These are phyloP conservation scores for Fusarium agapanthi DNA, from an alignment of 2,329 filamentous ascomycete species.

Conservation along the genomic window DNA sequence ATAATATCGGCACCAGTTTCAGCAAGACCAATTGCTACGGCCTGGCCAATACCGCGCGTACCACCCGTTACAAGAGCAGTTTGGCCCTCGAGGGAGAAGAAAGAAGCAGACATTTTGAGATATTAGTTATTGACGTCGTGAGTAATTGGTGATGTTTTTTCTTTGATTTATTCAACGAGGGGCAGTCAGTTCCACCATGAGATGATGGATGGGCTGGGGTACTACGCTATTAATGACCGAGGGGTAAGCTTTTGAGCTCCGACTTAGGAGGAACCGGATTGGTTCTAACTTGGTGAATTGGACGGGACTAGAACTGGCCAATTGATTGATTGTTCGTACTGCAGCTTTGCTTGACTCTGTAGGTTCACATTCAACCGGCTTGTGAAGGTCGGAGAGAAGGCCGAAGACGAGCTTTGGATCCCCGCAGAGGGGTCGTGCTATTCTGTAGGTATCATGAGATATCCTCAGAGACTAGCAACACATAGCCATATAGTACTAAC, in stretches of 20 bases:
- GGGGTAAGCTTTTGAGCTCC: neutral
- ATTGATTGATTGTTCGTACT: slow-evolving; percentile 1
- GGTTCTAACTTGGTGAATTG: neutral
- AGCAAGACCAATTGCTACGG: slow-evolving; percentile 65
- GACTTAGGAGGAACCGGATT: neutral
- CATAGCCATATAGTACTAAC: neutral
- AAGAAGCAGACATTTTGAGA: slow-evolving; percentile 47
- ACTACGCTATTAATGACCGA: slow-evolving; percentile 6
- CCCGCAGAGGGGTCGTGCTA: slow-evolving; percentile 13
- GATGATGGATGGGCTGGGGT: slow-evolving; percentile 4
- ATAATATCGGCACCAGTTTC: slow-evolving; percentile 67
- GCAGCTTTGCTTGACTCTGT: neutral
- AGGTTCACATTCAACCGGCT: slow-evolving; percentile 1
- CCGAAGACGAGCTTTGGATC: slow-evolving; percentile 5
- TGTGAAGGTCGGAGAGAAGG: slow-evolving; percentile 25
- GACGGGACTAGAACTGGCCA: neutral
- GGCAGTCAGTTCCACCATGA: slow-evolving; percentile 2
- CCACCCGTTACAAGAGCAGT: slow-evolving; percentile 66
- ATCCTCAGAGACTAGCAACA: too few relatives aligned
- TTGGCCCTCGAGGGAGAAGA: slow-evolving; percentile 65
- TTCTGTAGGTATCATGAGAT: neutral
- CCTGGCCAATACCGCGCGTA: slow-evolving; percentile 66
- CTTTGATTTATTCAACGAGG: slow-evolving; percentile 1
- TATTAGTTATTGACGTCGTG: neutral
- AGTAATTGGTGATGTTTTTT: neutral